Evolutionary conservation across 768 basidiomycete genomes (phyloP).

Genomic region (Suillus clintonianus): DNA sequence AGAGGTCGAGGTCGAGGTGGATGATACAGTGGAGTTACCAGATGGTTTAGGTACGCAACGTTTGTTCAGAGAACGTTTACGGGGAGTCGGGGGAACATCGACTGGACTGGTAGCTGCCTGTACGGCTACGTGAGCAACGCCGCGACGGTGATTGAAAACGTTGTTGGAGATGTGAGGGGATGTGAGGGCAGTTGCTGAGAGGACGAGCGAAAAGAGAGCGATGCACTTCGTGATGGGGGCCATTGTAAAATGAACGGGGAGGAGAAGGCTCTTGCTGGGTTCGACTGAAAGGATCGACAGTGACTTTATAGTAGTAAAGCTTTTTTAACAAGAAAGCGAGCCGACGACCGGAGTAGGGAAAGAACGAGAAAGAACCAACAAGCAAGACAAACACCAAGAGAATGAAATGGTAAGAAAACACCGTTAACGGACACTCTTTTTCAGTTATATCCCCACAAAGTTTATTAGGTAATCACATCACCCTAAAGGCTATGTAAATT

Average conservation of each 20-base stretch:
- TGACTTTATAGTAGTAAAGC: conserved; percentile 15
- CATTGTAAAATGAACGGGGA: conserved; percentile 17
- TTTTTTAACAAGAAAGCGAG: conserved; percentile 2
- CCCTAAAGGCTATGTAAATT: not conserved
- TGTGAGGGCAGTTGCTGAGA: conserved; percentile 38
- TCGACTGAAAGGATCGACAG: conserved; percentile 16
- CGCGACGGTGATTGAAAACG: conserved; percentile 23
- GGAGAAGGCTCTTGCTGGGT: conserved; percentile 14
- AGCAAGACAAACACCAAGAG: conserved; percentile 1
- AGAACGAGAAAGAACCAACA: conserved; percentile 5
- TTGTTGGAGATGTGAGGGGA: conserved; percentile 40
- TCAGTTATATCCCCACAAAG: not conserved
- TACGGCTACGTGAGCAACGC: not conserved
- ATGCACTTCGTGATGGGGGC: conserved; percentile 44
- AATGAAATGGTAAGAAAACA: conserved; percentile 9
- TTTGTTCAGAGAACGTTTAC: conserved; percentile 30
- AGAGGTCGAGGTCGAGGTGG: not conserved
- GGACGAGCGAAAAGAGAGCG: conserved; percentile 43
- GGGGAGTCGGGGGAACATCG: conserved; percentile 3
- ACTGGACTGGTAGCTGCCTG: not conserved
- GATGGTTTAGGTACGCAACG: conserved; percentile 21
- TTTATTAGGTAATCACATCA: not conserved
- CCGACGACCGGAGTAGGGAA: conserved; percentile 2
- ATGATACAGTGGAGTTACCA: conserved; percentile 15
- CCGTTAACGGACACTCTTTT: not conserved